These are phyloP conservation scores for Jatropha multifida DNA, from an alignment of 441 rosid species.

Conservation along the genomic window DNA sequence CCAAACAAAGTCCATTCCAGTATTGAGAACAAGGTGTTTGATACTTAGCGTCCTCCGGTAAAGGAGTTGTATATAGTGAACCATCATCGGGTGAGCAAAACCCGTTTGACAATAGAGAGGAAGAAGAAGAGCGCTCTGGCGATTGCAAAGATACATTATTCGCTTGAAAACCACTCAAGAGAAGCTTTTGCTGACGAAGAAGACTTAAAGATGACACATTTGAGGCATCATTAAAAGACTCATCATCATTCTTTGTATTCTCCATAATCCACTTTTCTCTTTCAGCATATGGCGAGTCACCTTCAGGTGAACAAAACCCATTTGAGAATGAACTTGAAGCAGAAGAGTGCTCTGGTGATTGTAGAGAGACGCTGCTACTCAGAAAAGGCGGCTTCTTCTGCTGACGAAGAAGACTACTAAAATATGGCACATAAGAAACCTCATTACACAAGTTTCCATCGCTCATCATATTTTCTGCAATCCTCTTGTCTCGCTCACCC, in stretches of 20 bases:
- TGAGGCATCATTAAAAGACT: constrained; percentile 21
- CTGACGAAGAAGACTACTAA: neutral
- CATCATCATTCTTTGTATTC: constrained; percentile 26
- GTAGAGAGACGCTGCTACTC: neutral
- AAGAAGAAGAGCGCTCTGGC: constrained; percentile 37
- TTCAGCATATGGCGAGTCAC: neutral
- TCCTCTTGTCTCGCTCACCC: constrained; percentile 22
- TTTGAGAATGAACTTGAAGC: constrained; percentile 9
- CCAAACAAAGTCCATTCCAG: constrained; percentile 32
- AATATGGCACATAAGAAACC: constrained; percentile 5
- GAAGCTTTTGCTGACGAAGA: constrained; percentile 21
- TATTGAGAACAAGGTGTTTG: constrained; percentile 23
- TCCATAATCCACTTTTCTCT: constrained; percentile 21
- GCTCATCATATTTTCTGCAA: constrained; percentile 23
- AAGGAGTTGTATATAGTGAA: constrained; percentile 17
- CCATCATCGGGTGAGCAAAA: constrained; percentile 35
- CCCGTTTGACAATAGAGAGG: constrained; percentile 37
- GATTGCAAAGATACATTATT: constrained; percentile 30
- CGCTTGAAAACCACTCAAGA: constrained; percentile 25
- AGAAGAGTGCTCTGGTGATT: neutral
- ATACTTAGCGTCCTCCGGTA: constrained; percentile 23
- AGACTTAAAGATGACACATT: constrained; percentile 24
- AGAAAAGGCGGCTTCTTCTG: neutral
- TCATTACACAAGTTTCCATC: neutral
- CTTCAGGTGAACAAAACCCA: constrained; percentile 9